Evolutionary conservation across 768 basidiomycete species (phyloP), one percentile per base, ranked within the genome.

Genomic region (Boletus barrowsii): DNA sequence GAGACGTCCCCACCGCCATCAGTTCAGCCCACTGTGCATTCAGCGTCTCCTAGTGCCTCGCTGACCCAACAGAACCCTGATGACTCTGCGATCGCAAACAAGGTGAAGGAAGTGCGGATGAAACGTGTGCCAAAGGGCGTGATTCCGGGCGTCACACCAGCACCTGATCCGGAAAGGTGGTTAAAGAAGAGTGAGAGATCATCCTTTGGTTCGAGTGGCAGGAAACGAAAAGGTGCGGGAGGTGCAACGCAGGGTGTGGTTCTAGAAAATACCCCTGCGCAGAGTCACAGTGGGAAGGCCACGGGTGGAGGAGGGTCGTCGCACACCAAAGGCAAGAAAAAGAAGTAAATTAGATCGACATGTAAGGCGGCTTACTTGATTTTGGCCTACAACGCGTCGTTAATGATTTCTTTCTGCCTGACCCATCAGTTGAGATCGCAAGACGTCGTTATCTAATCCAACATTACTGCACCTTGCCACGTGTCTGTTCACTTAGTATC

Each of bases 111-210:
- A 67, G 77, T 81, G 60, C 79, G 86, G 54, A 80, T 71, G 70
- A 80, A 81, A 57, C 84, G 89, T 65, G 77, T 92, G 17, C 90
- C 90, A 14, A 76, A 80, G 51, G 86, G 87, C n/a, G 86, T 92
- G 20, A 70, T 84, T 24, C 87, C 84, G 17, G 90, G 90, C 18
- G 83, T 89, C 13, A 90, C 90, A 5, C 89, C 90, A 29, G 78
- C 83, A 17, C 90, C 91, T 32, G 90, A 93, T 72, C 89, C 90
- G 24, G 90, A 93, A 68, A 76, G 90, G 57, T 93, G 90, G 90
- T 68, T 93, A 55, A 93, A 93, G 81, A 93, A 90, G 75, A 87
- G 82, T 49, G 88, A 91, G 68, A 76, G 89, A 46, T 79, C 86
- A 14, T 81, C 76, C 26, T 83, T 80, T 66, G 65, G 63, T 36